Evolutionary conservation across 192 early-diverging fungal species (phyloP).

Genomic region (Backusella circina): DNA sequence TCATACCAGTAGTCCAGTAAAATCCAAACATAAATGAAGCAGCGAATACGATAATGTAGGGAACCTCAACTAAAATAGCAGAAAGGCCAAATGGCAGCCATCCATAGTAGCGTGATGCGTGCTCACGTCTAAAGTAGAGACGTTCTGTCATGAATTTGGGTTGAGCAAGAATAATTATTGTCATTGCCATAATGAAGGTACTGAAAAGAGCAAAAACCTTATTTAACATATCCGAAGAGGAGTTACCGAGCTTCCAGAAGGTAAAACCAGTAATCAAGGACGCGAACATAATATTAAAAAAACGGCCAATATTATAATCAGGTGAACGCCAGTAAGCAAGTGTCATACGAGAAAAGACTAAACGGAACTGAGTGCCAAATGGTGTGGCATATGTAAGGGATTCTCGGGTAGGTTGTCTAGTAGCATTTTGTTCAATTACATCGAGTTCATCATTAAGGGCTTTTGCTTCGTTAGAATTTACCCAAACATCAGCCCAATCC

Average conservation of each 20-base stretch:
- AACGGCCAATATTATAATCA: constrained; percentile 72
- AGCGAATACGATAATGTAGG: constrained; percentile 60
- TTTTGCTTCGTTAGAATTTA: constrained; percentile 48
- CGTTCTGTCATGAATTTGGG: constrained; percentile 72
- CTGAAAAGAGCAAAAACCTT: constrained; percentile 71
- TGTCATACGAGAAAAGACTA: constrained; percentile 64
- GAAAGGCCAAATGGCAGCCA: constrained; percentile 62
- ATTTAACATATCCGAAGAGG: constrained; percentile 58
- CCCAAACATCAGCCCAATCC: constrained; percentile 77
- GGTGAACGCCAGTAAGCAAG: constrained; percentile 68
- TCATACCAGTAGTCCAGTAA: constrained; percentile 73
- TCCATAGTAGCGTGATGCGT: constrained; percentile 63
- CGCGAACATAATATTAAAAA: constrained; percentile 52
- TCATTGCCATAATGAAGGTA: constrained; percentile 58
- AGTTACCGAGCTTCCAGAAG: constrained; percentile 58
- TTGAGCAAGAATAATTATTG: constrained; percentile 66
- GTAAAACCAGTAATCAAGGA: constrained; percentile 69
- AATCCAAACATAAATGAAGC: constrained; percentile 68
- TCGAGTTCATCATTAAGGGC: constrained; percentile 46
- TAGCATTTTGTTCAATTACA: constrained; percentile 37
- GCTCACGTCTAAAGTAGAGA: constrained; percentile 61
- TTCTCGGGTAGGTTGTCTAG: constrained; percentile 26
- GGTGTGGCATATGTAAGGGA: constrained; percentile 44
- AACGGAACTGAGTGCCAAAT: constrained; percentile 43
- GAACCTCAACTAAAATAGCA: constrained; percentile 64